Base-by-base conservation (phyloP, 2,329 filamentous ascomycete genomes). In the Fusarium chlamydosporum region DNA sequence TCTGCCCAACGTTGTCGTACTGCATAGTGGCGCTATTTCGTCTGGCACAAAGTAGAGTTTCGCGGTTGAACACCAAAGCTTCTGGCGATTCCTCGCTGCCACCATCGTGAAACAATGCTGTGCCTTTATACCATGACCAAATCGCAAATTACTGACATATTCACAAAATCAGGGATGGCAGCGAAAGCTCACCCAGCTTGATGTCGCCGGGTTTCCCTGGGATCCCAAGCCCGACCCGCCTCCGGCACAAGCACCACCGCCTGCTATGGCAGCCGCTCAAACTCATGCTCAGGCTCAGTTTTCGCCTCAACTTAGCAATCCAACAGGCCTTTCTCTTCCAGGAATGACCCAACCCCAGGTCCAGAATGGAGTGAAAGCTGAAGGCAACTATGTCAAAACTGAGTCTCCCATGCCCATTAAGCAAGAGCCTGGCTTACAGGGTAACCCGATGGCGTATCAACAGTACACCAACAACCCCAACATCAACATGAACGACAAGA, bases 141-240 rank as follows among this genome's bases (percentile, higher is more conserved):
- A 8, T 16, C 18, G 20, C 58, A 40, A 10, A 55, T 57, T 20
- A 66, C 73, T 78, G 68, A 76, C 66, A 52, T 48, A 31, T 45
- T 45, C 61, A 68, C 41, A 18, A 61, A 50, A 46, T 56, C 75
- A 98, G 94, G 92, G 91, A 82, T 99, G 96, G 96, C 94, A 98
- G 84, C 86, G 90, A 74, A 97, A 96, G 81, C 86, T 99, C 35
- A 92, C 94, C 2, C 89, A 89, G 72, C 89, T 96, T 70, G 89
- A 91, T 71, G 91, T 98, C 65, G 96, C 96, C 62, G 84, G 88
- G 59, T 97, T 98, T 78, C 95, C 96, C 12, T 99, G 96, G 96
- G 96, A 99, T 77, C 95, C 96, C 42, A 90, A 92, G 76, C 91
- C 91, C 50, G 90, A 92, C 53, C 86, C 88, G n/a, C 70, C 76